These are phyloP conservation scores for Combretum micranthum DNA, from an alignment of 345 rosid species.

Conservation along the genomic window DNA sequence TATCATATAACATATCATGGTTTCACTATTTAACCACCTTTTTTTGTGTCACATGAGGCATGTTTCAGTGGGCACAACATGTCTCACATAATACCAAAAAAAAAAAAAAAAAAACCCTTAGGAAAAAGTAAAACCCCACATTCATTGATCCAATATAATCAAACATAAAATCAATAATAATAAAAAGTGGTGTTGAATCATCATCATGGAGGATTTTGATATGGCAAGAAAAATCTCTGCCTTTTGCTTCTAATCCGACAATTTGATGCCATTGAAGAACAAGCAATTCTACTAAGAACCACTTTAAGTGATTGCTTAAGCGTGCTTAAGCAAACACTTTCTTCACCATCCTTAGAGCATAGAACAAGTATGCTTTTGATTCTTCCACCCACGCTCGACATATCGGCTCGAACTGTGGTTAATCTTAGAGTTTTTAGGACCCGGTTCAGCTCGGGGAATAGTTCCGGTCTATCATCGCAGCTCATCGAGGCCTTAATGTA, in stretches of 20 bases:
- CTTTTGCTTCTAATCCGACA: constrained; percentile 76
- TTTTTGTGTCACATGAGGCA: too few species aligned
- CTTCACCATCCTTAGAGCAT: constrained; percentile 21
- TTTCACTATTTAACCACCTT: too few species aligned
- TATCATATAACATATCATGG: too few species aligned
- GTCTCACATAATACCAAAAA: too few species aligned
- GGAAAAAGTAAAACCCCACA: too few species aligned
- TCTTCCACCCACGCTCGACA: constrained; percentile 70
- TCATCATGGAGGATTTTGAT: constrained; percentile 23
- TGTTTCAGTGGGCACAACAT: too few species aligned
- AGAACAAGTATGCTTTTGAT: constrained; percentile 54
- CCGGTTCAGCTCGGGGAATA: constrained; percentile 50
- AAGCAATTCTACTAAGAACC: constrained; percentile 11
- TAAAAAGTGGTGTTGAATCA: constrained; percentile 2
- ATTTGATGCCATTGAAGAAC: constrained; percentile 31
- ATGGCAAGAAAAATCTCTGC: constrained; percentile 74
- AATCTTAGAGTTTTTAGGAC: constrained; percentile 47
- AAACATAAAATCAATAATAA: not conserved
- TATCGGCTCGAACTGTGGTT: constrained; percentile 47
- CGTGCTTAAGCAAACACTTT: constrained; percentile 19
- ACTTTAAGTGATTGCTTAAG: constrained; percentile 49
- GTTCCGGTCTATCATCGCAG: constrained; percentile 84
- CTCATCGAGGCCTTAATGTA: constrained; percentile 57
- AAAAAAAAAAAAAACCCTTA: too few species aligned
- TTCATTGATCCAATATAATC: too few species aligned